These are phyloP conservation scores for Aspergillus luchuensis DNA, from an alignment of 2,329 filamentous ascomycete genomes.

Conservation along the genomic window DNA sequence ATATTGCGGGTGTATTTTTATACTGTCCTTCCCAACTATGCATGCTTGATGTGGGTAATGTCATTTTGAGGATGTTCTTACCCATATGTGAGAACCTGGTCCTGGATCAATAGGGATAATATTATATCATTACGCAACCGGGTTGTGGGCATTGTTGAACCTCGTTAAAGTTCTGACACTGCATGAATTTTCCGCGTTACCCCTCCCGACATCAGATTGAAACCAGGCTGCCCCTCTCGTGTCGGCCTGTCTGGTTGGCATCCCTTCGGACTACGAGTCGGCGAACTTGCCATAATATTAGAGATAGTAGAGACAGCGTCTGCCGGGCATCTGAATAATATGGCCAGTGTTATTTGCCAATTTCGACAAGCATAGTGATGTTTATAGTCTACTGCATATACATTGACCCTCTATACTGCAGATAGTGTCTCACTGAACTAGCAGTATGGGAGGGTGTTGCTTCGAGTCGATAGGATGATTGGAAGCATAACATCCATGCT, in stretches of 20 bases:
- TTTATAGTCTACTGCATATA: no score
- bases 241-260: not conserved
- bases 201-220: not conserved
- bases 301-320: not conserved
- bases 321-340: not conserved
- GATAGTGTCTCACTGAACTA: no score
- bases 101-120: not conserved
- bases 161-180: slow-evolving; percentile 17
- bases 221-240: not conserved
- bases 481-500: no score
- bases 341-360: no score
- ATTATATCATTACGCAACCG: slow-evolving; percentile 8
- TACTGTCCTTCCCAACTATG: not conserved
- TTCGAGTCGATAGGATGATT: no score
- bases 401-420: no score
- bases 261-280: not conserved
- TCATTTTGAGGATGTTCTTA: not conserved
- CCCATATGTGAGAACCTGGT: not conserved
- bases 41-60: not conserved
- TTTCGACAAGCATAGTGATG: no score
- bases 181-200: slow-evolving; percentile 5
- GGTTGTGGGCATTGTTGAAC: not conserved
- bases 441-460: no score
- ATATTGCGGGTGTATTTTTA: no score
- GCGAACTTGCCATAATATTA: not conserved